Conservation (phyloP, 495 filamentous ascomycete species). For the Aspergillus indologenus region DNA sequence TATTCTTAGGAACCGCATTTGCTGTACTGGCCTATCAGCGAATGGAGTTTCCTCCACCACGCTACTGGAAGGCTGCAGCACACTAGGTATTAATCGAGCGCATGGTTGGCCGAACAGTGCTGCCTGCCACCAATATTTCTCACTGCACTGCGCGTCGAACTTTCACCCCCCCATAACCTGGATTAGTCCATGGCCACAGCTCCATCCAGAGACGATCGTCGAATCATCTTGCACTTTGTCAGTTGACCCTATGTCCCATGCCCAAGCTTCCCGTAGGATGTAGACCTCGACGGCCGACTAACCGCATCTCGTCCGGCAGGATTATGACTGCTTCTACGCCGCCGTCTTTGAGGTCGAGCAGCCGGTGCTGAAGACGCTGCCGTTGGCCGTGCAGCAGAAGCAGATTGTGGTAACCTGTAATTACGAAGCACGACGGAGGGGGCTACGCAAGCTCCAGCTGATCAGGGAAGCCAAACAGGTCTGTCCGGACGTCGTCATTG, state of each 20-base stretch:
- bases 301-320: constrained; percentile 43
- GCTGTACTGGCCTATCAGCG: too few relatives aligned
- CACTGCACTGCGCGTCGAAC: neutral
- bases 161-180: neutral
- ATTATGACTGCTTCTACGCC: constrained; percentile 94
- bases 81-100: neutral
- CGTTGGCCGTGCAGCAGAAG: constrained; percentile 79
- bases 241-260: constrained; percentile 18
- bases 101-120: too few relatives aligned
- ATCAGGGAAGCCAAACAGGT: constrained; percentile 75
- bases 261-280: neutral
- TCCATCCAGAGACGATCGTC: constrained; percentile 53
- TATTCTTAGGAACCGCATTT: neutral
- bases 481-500: constrained; percentile 81
- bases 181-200: constrained; percentile 33
- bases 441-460: constrained; percentile 78
- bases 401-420: constrained; percentile 94
- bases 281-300: constrained; percentile 6
- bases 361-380: constrained; percentile 66
- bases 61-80: neutral
- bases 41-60: too few relatives aligned
- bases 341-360: constrained; percentile 80
- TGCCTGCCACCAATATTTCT: neutral
- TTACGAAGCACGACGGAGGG: constrained; percentile 76
- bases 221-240: constrained; percentile 82